Percentiles rank a stretch among this genome's conserved stretches.
Evolutionary conservation across 768 basidiomycete genomes (phyloP).

Genomic region (Saitozyma sp.): DNA sequence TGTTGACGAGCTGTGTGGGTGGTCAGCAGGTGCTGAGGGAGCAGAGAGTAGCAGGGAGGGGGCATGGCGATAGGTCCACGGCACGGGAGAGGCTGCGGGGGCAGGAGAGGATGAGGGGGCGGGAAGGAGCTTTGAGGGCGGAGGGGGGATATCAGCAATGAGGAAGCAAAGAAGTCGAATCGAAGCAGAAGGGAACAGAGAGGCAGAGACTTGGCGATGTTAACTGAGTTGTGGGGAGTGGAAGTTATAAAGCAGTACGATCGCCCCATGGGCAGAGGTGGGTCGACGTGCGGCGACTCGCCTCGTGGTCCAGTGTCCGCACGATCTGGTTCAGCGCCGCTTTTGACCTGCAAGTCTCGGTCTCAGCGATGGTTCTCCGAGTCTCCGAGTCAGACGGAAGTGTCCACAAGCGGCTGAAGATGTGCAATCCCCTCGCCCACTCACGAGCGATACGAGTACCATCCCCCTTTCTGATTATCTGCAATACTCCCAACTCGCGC

Average conservation of each 20-base stretch:
- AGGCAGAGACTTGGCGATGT: too few relatives aligned
- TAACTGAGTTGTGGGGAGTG: too few relatives aligned
- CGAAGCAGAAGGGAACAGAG: too few relatives aligned
- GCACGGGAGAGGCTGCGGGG: neutral
- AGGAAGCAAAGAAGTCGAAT: neutral
- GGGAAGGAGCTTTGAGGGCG: too few relatives aligned
- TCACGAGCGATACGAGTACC: slow-evolving; percentile 50
- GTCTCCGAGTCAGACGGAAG: neutral
- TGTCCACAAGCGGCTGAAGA: too few relatives aligned
- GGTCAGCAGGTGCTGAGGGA: slow-evolving; percentile 1
- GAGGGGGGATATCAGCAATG: neutral
- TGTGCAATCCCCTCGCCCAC: slow-evolving; percentile 8
- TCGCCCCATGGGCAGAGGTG: too few relatives aligned
- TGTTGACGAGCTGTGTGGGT: slow-evolving; percentile 36
- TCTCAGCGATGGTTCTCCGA: neutral
- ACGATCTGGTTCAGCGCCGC: slow-evolving; percentile 55
- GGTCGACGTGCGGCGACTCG: slow-evolving; percentile 15
- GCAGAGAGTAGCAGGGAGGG: neutral
- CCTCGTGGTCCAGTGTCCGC: slow-evolving; percentile 53
- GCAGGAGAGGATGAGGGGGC: neutral
- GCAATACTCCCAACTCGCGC: slow-evolving; percentile 55
- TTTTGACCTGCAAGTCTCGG: slow-evolving; percentile 49
- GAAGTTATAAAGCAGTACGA: too few relatives aligned
- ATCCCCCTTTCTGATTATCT: slow-evolving; percentile 54
- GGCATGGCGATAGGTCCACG: too few relatives aligned